Evolutionary conservation across 768 basidiomycete genomes (phyloP).

Genomic region (Russula vinacea): DNA sequence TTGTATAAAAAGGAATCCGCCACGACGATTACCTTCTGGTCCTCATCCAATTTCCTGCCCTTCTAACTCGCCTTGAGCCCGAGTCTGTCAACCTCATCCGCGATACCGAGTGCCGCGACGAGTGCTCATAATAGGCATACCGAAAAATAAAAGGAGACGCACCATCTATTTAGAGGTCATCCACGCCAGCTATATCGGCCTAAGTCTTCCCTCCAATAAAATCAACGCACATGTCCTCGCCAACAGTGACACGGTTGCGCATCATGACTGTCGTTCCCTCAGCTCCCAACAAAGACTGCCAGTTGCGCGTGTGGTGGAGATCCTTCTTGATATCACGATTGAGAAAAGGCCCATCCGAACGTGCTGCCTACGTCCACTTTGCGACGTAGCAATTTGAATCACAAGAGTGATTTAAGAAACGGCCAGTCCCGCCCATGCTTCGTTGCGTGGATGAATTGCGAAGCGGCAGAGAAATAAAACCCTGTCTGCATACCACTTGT

Average conservation of each 20-base stretch:
- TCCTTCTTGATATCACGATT: slow-evolving; percentile 66
- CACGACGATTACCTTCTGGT: slow-evolving; percentile 64
- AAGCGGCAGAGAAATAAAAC: not conserved
- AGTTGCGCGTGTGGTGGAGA: not conserved
- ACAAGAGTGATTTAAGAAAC: slow-evolving; percentile 98
- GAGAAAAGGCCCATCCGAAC: slow-evolving; percentile 99
- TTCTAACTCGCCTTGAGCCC: slow-evolving; percentile 86
- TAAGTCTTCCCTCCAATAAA: slow-evolving; percentile 98
- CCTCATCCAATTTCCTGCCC: slow-evolving; percentile 90
- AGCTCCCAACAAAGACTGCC: not conserved
- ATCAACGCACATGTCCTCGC: slow-evolving; percentile 92
- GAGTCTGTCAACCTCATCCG: slow-evolving; percentile 80
- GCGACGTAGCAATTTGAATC: slow-evolving; percentile 97
- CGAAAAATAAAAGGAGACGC: slow-evolving; percentile 15
- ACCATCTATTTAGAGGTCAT: slow-evolving; percentile 94
- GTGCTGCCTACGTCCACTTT: slow-evolving; percentile 86
- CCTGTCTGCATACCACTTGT: too few relatives aligned
- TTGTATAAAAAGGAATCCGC: slow-evolving; percentile 2
- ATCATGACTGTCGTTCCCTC: slow-evolving; percentile 61
- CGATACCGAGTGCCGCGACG: slow-evolving; percentile 79
- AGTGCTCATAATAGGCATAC: slow-evolving; percentile 7
- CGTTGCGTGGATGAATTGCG: slow-evolving; percentile 94
- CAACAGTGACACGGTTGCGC: slow-evolving; percentile 92
- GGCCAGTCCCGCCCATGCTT: slow-evolving; percentile 95
- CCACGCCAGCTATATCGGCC: slow-evolving; percentile 91